Conservation (phyloP, 495 filamentous ascomycete species). For the Saxophila tyrrhenica region DNA sequence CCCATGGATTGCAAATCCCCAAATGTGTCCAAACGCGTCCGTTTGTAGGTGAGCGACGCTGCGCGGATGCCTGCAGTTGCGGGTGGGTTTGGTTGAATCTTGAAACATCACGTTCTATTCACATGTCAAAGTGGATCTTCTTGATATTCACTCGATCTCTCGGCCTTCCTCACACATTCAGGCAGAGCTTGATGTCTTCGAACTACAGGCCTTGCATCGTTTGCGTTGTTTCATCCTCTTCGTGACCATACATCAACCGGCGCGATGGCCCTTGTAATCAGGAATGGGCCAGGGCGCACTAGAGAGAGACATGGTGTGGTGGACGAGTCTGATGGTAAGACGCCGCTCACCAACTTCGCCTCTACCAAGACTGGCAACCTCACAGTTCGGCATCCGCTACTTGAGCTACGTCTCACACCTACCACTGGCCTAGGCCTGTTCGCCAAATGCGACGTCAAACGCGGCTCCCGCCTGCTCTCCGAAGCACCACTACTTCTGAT, state of each 20-base stretch:
- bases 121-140: too few relatives aligned
- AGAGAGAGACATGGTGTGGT: not conserved
- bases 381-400: not conserved
- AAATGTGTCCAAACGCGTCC: not conserved
- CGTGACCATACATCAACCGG: not conserved
- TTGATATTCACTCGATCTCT: too few relatives aligned
- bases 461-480: constrained; percentile 43
- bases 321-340: not conserved
- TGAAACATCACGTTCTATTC: too few relatives aligned
- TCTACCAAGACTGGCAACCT: not conserved
- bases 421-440: constrained; percentile 13
- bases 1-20: too few relatives aligned
- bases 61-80: not conserved
- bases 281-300: not conserved
- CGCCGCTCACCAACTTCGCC: not conserved
- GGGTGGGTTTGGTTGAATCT: not conserved
- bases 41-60: not conserved
- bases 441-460: constrained; percentile 4
- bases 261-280: not conserved
- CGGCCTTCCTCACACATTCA: too few relatives aligned
- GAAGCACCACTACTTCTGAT: constrained; percentile 58
- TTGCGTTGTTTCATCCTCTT: too few relatives aligned
- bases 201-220: too few relatives aligned
- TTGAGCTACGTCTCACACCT: constrained; percentile 1
- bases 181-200: too few relatives aligned